Base-by-base conservation (phyloP, 805 yeast species). In the Metschnikowia vanudenii region DNA sequence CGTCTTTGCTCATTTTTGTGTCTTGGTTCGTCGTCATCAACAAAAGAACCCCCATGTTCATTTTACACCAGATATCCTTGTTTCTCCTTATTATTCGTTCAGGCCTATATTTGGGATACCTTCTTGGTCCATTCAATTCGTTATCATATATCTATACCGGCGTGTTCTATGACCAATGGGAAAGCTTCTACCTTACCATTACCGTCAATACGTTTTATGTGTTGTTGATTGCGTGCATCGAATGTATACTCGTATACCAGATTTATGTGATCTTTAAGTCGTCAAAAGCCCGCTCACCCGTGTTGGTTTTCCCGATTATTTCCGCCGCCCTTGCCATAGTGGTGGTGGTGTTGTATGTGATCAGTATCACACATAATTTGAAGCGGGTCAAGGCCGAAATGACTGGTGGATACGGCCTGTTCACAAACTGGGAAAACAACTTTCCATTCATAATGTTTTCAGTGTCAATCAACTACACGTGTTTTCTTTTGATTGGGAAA, bases 181-280 rank as follows among this genome's bases (percentile, higher is more conserved):
- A 54, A 11, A 76, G 78, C 22, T 67, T 73, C 37, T 74, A 70
- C 39, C 60, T 79, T 4, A 74, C 82, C n/a, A 77, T 82, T 9
- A 87, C 86, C 2, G 69, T 88, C 0, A 79, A 81, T 55, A 72
- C 81, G 3, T 64, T 86, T 47, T 82, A 82, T 52, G 72, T 82
- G 4, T 50, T 89, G 11, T 65, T 89, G 37, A 75, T 88, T 16
- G 66, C 74, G 0, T 68, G 79, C 9, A 78, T 91, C 44, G 86
- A 88, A 62, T 51, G 69, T 0, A 83, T 94, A 0, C 65, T 92
- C 58, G 73, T 82, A 1, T 81, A 81, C 59, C 98, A 92, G 67
- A 78, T 86, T 8, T 75, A 72, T 51, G 78, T 85, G 28, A 81
- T 94, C 41, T 88, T 88, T 68, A 74, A 78, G 46, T 71, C 78